These are phyloP conservation scores for Cyberlindnera americana DNA, from an alignment of 805 yeast species.

Conservation along the genomic window DNA sequence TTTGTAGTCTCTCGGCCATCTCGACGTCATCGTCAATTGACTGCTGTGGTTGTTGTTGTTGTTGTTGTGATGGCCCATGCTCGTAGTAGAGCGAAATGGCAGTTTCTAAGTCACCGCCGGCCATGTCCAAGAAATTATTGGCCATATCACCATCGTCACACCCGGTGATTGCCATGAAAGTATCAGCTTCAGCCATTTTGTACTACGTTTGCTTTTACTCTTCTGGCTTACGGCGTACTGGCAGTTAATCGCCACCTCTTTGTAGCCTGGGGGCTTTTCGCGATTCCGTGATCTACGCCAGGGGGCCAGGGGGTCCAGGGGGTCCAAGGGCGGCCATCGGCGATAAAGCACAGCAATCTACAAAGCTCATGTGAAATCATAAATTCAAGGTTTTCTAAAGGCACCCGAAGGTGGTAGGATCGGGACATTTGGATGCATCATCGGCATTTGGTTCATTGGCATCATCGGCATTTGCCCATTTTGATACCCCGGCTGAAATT, in stretches of 20 bases:
- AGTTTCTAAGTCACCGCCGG: constrained; percentile 72
- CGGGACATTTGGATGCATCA: background rate
- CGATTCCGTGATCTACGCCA: too few relatives aligned
- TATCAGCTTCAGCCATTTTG: constrained; percentile 52
- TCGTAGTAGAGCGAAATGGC: constrained; percentile 87
- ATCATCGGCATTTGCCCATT: constrained; percentile 3
- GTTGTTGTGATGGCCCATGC: constrained; percentile 37
- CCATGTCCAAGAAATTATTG: constrained; percentile 69
- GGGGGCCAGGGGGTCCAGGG: too few relatives aligned
- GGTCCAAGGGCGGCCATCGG: too few relatives aligned
- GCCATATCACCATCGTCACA: constrained; percentile 67
- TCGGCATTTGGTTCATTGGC: background rate
- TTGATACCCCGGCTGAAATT: constrained; percentile 3
- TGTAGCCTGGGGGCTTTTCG: too few relatives aligned
- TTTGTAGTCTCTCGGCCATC: constrained; percentile 61
- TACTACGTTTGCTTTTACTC: background rate
- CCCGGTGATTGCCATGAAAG: constrained; percentile 83
- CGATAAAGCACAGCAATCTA: too few relatives aligned
- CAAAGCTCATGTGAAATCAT: too few relatives aligned
- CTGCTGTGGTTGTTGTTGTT: background rate
- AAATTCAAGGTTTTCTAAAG: constrained; percentile 4
- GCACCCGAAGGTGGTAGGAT: constrained; percentile 7
- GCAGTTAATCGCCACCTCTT: too few relatives aligned
- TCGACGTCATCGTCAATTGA: constrained; percentile 36
- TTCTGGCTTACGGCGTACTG: too few relatives aligned